A percentile compares a stretch with the other conserved stretches of the same genome.
phyloP scores from a whole-genome alignment of 768 basidiomycete genomes.

The Hypholoma sublateritium region DNA sequence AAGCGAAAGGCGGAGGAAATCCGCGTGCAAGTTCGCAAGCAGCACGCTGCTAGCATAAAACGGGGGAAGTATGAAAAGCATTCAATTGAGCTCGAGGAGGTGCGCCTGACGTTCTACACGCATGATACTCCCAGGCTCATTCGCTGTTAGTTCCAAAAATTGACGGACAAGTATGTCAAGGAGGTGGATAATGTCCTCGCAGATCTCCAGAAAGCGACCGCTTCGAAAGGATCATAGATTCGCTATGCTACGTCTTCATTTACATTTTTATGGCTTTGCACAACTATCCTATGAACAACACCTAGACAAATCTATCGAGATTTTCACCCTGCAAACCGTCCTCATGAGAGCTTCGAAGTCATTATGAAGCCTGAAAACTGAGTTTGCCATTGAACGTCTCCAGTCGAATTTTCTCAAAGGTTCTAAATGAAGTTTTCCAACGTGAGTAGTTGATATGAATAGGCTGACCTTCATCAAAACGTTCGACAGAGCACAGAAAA shows the following conservation, averaged over 20 bases:
- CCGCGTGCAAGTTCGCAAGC: slow-evolving; percentile 72
- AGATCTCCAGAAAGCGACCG: slow-evolving; percentile 60
- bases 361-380: too few relatives aligned
- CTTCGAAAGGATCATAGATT: slow-evolving; percentile 20
- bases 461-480: too few relatives aligned
- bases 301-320: not conserved
- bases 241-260: not conserved
- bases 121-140: not conserved
- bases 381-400: too few relatives aligned
- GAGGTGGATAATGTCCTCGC: slow-evolving; percentile 70
- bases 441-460: too few relatives aligned
- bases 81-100: slow-evolving; percentile 71
- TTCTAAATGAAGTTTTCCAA: too few relatives aligned
- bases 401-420: too few relatives aligned
- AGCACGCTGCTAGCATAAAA: slow-evolving; percentile 66
- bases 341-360: too few relatives aligned
- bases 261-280: not conserved
- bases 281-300: not conserved
- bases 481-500: too few relatives aligned
- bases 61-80: slow-evolving; percentile 69
- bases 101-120: slow-evolving; percentile 26
- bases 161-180: slow-evolving; percentile 57
- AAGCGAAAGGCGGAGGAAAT: slow-evolving; percentile 72
- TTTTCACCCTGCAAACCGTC: too few relatives aligned
- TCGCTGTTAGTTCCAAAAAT: slow-evolving; percentile 65